phyloP scores from a whole-genome alignment of 1,284 basidiomycete genomes.

The Cryptococcus hybrid region DNA sequence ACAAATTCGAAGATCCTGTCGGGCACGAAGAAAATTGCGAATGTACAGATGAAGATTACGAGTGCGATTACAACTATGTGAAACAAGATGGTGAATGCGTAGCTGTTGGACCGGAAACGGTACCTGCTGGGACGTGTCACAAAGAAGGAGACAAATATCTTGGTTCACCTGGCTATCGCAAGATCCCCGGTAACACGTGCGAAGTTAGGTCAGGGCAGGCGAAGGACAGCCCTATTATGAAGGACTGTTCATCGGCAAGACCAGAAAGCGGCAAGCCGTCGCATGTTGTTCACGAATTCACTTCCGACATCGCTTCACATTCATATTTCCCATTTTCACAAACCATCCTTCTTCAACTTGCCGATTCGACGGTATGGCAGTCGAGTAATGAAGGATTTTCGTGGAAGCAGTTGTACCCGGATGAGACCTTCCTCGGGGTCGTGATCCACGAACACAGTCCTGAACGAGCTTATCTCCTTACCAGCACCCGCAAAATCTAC shows the following conservation, averaged over 20 bases:
- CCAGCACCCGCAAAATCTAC: slow-evolving; percentile 62
- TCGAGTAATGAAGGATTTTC: slow-evolving; percentile 92
- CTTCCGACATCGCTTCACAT: slow-evolving; percentile 67
- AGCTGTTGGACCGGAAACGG: slow-evolving; percentile 77
- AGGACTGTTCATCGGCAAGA: slow-evolving; percentile 72
- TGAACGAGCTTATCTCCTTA: slow-evolving; percentile 88
- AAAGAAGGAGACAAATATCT: slow-evolving; percentile 64
- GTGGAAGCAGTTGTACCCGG: slow-evolving; percentile 68
- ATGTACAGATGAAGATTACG: slow-evolving; percentile 85
- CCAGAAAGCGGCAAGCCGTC: slow-evolving; percentile 69
- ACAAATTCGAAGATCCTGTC: slow-evolving; percentile 84
- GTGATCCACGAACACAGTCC: slow-evolving; percentile 76
- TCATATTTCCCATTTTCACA: slow-evolving; percentile 61
- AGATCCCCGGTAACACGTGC: slow-evolving; percentile 93
- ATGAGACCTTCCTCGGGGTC: slow-evolving; percentile 72
- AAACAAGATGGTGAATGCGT: slow-evolving; percentile 70
- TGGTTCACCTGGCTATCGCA: slow-evolving; percentile 88
- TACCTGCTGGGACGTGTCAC: slow-evolving; percentile 74
- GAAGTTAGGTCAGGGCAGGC: slow-evolving; percentile 53
- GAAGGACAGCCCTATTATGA: slow-evolving; percentile 69
- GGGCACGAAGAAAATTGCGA: slow-evolving; percentile 77
- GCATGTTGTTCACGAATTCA: slow-evolving; percentile 71
- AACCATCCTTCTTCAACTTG: slow-evolving; percentile 80
- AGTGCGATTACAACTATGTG: slow-evolving; percentile 63
- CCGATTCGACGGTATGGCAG: slow-evolving; percentile 81